Percentiles rank a stretch among this genome's conserved stretches.
phyloP scores from a whole-genome alignment of 257 asterid species.

The Buddleja alternifolia region DNA sequence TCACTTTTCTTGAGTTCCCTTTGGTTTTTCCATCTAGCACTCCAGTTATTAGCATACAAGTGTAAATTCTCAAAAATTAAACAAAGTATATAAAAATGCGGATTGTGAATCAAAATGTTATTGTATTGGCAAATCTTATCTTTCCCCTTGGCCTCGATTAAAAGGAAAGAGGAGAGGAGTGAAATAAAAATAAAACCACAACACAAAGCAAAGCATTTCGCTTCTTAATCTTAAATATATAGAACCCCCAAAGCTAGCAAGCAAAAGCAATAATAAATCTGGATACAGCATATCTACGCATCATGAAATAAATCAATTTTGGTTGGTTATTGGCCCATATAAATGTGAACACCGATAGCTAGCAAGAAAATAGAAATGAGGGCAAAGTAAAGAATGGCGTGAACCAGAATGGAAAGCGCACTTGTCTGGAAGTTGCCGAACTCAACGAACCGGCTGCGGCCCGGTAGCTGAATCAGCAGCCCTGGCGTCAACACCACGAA shows the following conservation, averaged over 20 bases:
- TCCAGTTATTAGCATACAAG: too few species aligned
- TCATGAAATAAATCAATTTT: too few species aligned
- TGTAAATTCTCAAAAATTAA: too few species aligned
- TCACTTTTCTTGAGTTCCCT: not conserved
- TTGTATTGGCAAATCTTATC: too few species aligned
- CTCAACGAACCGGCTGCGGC: constrained; percentile 52
- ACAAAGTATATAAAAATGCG: too few species aligned
- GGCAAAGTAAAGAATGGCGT: constrained; percentile 56
- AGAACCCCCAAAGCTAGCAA: not conserved
- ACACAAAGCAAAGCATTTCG: not conserved
- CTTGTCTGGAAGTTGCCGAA: constrained; percentile 62
- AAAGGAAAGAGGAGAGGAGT: too few species aligned
- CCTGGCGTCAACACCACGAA: constrained; percentile 69
- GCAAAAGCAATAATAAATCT: not conserved
- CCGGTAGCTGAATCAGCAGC: constrained; percentile 64
- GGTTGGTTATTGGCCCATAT: constrained; percentile 44
- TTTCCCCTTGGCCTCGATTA: too few species aligned
- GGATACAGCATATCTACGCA: not conserved
- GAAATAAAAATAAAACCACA: too few species aligned
- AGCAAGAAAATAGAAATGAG: constrained; percentile 64
- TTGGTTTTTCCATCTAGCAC: too few species aligned
- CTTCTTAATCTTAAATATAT: not conserved
- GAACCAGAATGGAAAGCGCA: constrained; percentile 57
- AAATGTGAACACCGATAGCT: constrained; percentile 60
- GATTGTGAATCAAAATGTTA: too few species aligned